A percentile compares a stretch with the other conserved stretches of the same genome.
These are phyloP conservation scores for Aeminium ludgeri DNA, from an alignment of 495 filamentous ascomycete species.

Conservation along the genomic window DNA sequence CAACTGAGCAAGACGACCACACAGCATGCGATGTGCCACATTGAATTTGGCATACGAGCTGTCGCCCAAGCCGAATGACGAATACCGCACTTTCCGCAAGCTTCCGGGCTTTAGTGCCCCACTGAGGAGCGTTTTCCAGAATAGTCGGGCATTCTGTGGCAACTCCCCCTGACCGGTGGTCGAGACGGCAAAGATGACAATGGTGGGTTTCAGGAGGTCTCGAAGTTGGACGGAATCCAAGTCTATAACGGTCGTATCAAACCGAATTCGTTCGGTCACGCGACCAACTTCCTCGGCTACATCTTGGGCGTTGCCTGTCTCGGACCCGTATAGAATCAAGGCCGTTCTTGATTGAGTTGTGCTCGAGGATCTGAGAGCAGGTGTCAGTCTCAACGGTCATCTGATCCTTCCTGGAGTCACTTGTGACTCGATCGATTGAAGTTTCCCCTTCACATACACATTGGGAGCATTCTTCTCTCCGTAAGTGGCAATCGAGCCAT, in stretches of 20 bases:
- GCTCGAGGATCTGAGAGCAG: not conserved
- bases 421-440: too few species aligned
- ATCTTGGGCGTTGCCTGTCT: constrained; percentile 86
- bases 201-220: constrained; percentile 32
- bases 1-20: constrained; percentile 69
- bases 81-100: constrained; percentile 49
- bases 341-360: constrained; percentile 29
- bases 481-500: not conserved
- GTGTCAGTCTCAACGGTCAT: too few species aligned
- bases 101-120: constrained; percentile 58
- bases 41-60: constrained; percentile 95
- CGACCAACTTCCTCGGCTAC: constrained; percentile 68
- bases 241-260: constrained; percentile 53
- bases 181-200: constrained; percentile 66
- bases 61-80: constrained; percentile 83
- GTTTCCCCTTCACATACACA: not conserved
- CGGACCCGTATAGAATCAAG: constrained; percentile 78
- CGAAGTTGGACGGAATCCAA: constrained; percentile 54
- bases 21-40: constrained; percentile 75
- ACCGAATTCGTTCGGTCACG: constrained; percentile 55
- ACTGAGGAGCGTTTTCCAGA: constrained; percentile 73
- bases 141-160: constrained; percentile 56
- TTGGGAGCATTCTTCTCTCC: constrained; percentile 1
- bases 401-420: too few species aligned
- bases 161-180: constrained; percentile 93